phyloP scores from a whole-genome alignment of 768 basidiomycete species.

The Termitomyces sp. region DNA sequence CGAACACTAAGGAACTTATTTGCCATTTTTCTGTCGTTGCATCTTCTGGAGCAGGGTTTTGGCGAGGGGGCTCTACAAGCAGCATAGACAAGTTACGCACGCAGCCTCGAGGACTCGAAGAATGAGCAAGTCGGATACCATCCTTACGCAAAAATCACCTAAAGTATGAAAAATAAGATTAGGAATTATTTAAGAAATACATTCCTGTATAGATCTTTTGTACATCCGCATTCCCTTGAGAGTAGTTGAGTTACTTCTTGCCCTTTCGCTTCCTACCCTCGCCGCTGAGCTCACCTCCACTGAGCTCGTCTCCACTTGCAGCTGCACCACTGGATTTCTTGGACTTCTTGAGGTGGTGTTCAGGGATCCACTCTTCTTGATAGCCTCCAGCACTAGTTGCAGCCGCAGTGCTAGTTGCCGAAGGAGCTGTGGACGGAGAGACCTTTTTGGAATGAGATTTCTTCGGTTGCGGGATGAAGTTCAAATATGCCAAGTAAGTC shows the following conservation, averaged over 20 bases:
- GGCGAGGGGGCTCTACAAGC: too few species aligned
- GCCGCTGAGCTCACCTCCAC: constrained; percentile 62
- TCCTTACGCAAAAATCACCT: background rate
- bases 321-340: constrained; percentile 44
- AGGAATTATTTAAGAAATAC: constrained; percentile 2
- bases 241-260: constrained; percentile 30
- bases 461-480: constrained; percentile 64
- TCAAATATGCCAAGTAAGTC: constrained; percentile 60
- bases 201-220: constrained; percentile 8
- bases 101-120: too few species aligned
- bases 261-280: constrained; percentile 58
- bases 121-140: too few species aligned
- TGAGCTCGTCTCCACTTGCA: constrained; percentile 59
- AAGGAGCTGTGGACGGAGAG: constrained; percentile 26
- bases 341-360: constrained; percentile 73
- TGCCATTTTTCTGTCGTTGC: too few species aligned
- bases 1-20: too few species aligned
- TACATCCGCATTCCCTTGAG: background rate
- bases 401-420: constrained; percentile 54
- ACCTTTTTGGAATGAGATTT: constrained; percentile 48
- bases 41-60: too few species aligned
- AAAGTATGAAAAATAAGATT: background rate
- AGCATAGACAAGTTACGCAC: too few species aligned
- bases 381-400: constrained; percentile 69
- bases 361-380: constrained; percentile 92